Base-by-base conservation (phyloP, 2,329 filamentous ascomycete species). In the Paracamarosporium sp. region DNA sequence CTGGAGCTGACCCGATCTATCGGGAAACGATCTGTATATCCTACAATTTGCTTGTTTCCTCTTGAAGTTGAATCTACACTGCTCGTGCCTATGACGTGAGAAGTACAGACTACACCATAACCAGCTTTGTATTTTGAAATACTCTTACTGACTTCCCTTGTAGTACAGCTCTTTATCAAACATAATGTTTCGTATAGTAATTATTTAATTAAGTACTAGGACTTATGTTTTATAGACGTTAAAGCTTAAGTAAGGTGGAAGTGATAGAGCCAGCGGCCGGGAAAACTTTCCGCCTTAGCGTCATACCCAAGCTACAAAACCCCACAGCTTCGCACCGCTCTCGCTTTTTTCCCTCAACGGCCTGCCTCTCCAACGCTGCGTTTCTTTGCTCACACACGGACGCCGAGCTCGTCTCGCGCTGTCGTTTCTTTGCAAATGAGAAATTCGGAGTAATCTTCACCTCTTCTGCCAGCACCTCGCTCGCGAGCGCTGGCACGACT, bases 361-460 rank as follows among this genome's bases (percentile, higher is more conserved):
- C 86, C 90, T 88, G 88, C 90, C 90, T 90, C 86, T 85, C 87
- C 89, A 93, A 91, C 86, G 91, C 91, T 90, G 90, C 90, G 90
- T 93, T 93, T 93, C 91, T 92, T 93, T 93, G 91, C 91, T 90
- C 89, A 90, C 91, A 86, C 87, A 91, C 82, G 78, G 80, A 84
- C 79, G 66, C 68, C 73, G 69, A 63, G 65, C 61, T 56, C 40
- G 54, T 44, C 53, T 61, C 54, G 57, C 68, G 67, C 54, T 56
- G 72, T 76, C 68, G 57, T 43, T 17, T 62, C 53, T n/a, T 62
- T 81, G 91, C 92, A 93, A 92, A 92, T 93, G 91, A 92, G 91
- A 95, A 95, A 95, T 94, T 95, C 91, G 91, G 92, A 95, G 92
- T 90, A 95, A 88, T 93, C 90, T 93, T 92, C 91, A 92, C 77